phyloP scores from a whole-genome alignment of 1,284 basidiomycete species.

The Marasmius oreades region DNA sequence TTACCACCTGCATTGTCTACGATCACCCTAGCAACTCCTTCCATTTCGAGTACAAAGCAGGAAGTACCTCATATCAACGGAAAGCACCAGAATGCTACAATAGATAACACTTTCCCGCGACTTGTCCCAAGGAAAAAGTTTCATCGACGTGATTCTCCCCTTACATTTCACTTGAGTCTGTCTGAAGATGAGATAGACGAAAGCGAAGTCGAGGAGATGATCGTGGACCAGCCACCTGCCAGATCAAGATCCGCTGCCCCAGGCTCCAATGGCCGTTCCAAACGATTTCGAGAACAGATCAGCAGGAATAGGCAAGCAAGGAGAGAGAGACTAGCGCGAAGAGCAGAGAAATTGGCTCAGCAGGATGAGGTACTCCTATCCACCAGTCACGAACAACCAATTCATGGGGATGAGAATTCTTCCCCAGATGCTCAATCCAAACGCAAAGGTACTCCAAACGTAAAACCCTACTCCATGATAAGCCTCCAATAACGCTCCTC shows the following conservation, averaged over 20 bases:
- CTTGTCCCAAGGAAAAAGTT: conserved; percentile 27
- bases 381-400: not conserved
- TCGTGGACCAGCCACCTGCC: conserved; percentile 36
- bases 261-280: conserved; percentile 18
- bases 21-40: conserved; percentile 30
- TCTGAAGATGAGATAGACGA: conserved; percentile 23
- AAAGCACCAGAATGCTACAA: conserved; percentile 18
- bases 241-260: conserved; percentile 12
- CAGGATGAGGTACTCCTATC: conserved; percentile 15
- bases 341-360: conserved; percentile 23
- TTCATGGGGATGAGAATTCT: conserved; percentile 15
- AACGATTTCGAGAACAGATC: conserved; percentile 25
- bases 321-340: conserved; percentile 30
- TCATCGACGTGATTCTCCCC: conserved; percentile 8
- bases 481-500: conserved; percentile 12
- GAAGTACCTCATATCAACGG: conserved; percentile 6
- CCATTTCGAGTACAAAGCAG: conserved; percentile 9
- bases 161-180: conserved; percentile 4
- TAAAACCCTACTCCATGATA: not conserved
- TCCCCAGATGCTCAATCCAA: conserved; percentile 30
- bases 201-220: conserved; percentile 57
- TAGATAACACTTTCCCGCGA: conserved; percentile 13
- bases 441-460: conserved; percentile 42
- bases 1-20: conserved; percentile 38
- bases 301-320: conserved; percentile 31